These are phyloP conservation scores for Uronychia setigera DNA, from an alignment of 73 alveolate genomes.

Conservation along the genomic window DNA sequence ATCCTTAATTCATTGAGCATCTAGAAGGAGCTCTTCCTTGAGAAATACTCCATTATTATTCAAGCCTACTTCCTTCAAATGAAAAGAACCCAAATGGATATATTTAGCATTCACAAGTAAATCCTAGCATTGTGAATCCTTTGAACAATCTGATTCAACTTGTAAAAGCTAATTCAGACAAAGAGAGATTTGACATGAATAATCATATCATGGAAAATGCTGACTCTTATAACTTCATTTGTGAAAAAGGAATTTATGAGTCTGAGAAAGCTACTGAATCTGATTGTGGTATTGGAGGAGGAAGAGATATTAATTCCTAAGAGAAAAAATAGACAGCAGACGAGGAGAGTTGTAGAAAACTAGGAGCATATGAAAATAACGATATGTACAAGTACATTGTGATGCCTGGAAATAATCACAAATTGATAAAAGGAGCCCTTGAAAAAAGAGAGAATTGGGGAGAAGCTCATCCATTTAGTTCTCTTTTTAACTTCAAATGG, in stretches of 20 bases:
- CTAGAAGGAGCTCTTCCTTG: background rate
- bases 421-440: slow-evolving; percentile 57
- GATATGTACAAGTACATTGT: slow-evolving; percentile 46
- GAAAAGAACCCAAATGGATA: background rate
- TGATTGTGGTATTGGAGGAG: no score
- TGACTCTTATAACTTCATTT: background rate
- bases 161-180: background rate
- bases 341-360: background rate
- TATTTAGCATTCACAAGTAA: background rate
- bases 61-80: background rate
- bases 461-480: slow-evolving; percentile 33
- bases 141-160: background rate
- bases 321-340: background rate
- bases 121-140: background rate
- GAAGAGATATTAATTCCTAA: background rate
- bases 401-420: slow-evolving; percentile 73
- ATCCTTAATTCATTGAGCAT: background rate
- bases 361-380: background rate
- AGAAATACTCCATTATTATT: background rate
- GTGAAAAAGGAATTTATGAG: no score
- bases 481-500: slow-evolving; percentile 83
- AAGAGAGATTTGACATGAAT: no score
- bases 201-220: background rate
- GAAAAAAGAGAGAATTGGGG: slow-evolving; percentile 64
- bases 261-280: no score